A percentile compares a stretch with the other conserved stretches of the same genome.
These are phyloP conservation scores for Yamadazyma jaroonii DNA, from an alignment of 1,139 yeast genomes.

Conservation along the genomic window DNA sequence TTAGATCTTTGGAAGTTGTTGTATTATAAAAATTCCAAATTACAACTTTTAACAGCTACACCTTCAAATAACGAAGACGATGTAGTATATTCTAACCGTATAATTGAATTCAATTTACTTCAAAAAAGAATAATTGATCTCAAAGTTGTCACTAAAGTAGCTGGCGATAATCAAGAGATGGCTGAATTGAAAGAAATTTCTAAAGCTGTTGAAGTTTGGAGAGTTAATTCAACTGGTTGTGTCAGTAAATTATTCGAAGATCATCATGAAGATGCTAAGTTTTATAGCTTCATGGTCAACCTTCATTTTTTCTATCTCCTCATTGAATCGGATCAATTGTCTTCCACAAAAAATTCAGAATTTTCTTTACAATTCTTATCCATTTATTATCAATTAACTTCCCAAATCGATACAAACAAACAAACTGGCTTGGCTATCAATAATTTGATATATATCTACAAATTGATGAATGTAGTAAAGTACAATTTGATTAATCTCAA, in stretches of 20 bases:
- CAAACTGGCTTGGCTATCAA: conserved; percentile 15
- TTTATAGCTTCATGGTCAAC: conserved; percentile 31
- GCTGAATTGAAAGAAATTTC: conserved; percentile 5
- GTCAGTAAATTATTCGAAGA: conserved; percentile 19
- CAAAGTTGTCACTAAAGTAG: conserved; percentile 5
- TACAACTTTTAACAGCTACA: background rate
- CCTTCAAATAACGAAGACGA: conserved; percentile 1
- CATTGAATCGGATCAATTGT: conserved; percentile 41
- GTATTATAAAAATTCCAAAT: conserved; percentile 20
- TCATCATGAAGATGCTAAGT: conserved; percentile 22
- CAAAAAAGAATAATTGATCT: conserved; percentile 17
- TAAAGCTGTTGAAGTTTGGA: conserved; percentile 33
- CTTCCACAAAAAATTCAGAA: conserved; percentile 36
- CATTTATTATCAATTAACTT: conserved; percentile 37
- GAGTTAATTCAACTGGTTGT: conserved; percentile 26
- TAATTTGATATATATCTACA: conserved; percentile 31
- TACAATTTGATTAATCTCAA: conserved; percentile 24
- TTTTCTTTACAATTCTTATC: conserved; percentile 43
- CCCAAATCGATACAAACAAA: conserved; percentile 19
- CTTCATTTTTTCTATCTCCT: conserved; percentile 38
- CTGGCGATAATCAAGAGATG: background rate
- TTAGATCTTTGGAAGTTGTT: conserved; percentile 11
- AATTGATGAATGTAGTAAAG: conserved; percentile 34
- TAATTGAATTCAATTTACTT: conserved; percentile 11
- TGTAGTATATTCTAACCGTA: conserved; percentile 6